A percentile compares a stretch with the other conserved stretches of the same genome.
Evolutionary conservation across 768 basidiomycete genomes (phyloP).

Genomic region (Suillus bovinus): DNA sequence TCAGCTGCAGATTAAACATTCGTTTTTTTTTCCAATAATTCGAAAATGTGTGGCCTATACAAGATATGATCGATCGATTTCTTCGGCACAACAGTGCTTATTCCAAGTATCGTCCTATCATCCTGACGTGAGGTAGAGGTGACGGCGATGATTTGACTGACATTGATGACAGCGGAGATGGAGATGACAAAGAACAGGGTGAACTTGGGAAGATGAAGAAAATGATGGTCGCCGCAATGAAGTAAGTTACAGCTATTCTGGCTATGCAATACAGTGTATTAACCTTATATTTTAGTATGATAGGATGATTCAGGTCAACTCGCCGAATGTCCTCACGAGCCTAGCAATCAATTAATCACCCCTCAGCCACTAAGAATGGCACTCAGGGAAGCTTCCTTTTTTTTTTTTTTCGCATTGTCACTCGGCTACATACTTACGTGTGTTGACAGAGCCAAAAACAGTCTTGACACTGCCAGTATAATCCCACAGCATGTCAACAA

Average conservation of each 20-base stretch:
- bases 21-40: background rate
- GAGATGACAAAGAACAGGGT: background rate
- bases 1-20: background rate
- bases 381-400: background rate
- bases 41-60: background rate
- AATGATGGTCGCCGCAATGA: background rate
- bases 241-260: background rate
- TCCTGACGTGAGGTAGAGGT: background rate
- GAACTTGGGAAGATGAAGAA: background rate
- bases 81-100: background rate
- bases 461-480: no score
- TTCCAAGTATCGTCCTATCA: background rate
- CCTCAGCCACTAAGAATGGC: background rate
- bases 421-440: background rate
- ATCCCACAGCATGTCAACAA: background rate
- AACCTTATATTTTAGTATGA: background rate
- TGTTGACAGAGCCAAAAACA: background rate
- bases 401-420: background rate
- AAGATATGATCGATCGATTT: background rate
- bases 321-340: no score
- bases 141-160: background rate
- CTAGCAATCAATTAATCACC: background rate
- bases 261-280: background rate
- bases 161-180: background rate
- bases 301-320: background rate